Evolutionary conservation across 2,329 filamentous ascomycete genomes (phyloP).

Genomic region (Coniochaeta ligniaria): DNA sequence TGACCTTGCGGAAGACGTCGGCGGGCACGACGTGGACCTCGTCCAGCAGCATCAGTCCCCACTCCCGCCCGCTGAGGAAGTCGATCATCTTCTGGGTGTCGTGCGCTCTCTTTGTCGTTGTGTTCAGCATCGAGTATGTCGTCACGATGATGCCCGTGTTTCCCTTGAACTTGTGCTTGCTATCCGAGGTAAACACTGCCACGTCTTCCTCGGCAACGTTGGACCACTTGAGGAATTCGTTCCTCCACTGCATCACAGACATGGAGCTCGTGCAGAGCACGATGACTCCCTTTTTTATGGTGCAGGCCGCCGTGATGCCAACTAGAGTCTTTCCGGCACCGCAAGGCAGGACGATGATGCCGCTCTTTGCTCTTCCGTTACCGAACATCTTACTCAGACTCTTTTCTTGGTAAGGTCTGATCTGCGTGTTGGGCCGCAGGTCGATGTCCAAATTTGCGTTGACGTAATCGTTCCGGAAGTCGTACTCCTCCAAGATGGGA

Average conservation of each 20-base stretch:
- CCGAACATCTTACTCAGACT: conserved; percentile 99
- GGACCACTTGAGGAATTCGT: conserved; percentile 97
- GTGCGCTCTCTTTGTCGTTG: conserved; percentile 69
- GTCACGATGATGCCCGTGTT: conserved; percentile 95
- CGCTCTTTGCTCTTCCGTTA: conserved; percentile 93
- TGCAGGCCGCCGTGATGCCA: conserved; percentile 96
- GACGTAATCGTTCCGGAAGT: conserved; percentile 83
- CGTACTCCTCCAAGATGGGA: conserved; percentile 92
- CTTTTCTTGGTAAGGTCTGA: conserved; percentile 94
- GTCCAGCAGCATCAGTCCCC: conserved; percentile 94
- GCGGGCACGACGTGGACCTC: conserved; percentile 98
- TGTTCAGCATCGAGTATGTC: conserved; percentile 99
- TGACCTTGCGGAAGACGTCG: conserved; percentile 92
- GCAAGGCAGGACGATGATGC: conserved; percentile 94
- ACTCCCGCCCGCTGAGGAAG: conserved; percentile 81
- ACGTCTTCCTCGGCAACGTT: conserved; percentile 91
- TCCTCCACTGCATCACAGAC: conserved; percentile 94
- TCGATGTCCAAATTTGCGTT: conserved; percentile 94
- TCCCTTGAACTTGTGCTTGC: conserved; percentile 75
- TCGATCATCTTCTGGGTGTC: conserved; percentile 98
- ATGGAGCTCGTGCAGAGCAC: conserved; percentile 96
- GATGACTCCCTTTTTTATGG: conserved; percentile 93
- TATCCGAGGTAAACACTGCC: conserved; percentile 88
- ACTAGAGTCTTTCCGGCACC: conserved; percentile 96
- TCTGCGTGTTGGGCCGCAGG: conserved; percentile 79